phyloP scores from a whole-genome alignment of 331 rosid genomes.

The Telfairia occidentalis region DNA sequence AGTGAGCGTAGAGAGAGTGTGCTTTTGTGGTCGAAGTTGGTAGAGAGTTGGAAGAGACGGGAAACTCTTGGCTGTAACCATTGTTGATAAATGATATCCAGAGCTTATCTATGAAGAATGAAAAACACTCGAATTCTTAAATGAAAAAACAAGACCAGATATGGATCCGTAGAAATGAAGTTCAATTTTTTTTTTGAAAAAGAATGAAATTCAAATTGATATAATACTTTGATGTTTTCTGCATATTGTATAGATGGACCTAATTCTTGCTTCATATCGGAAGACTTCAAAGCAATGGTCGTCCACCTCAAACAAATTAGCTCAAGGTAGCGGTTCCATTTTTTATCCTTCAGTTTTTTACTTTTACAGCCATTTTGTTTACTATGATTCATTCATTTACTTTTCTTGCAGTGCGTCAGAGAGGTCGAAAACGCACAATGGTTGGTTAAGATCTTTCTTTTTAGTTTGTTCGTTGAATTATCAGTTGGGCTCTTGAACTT shows the following conservation, averaged over 20 bases:
- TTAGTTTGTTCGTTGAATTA: not conserved
- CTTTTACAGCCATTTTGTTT: not conserved
- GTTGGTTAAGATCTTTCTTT: conserved; percentile 18
- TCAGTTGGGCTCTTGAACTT: not conserved
- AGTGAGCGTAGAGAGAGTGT: too few species aligned
- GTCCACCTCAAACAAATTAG: conserved; percentile 21
- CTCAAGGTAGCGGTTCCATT: conserved; percentile 37
- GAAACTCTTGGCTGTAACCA: too few species aligned
- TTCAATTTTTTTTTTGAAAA: too few species aligned
- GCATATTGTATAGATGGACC: conserved; percentile 51
- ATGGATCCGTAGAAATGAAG: too few species aligned
- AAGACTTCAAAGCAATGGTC: conserved; percentile 89
- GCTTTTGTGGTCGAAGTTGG: too few species aligned
- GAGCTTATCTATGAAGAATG: too few species aligned
- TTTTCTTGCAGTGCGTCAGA: conserved; percentile 49
- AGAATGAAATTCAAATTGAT: not conserved
- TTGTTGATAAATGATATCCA: too few species aligned
- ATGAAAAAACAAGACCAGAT: too few species aligned
- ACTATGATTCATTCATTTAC: not conserved
- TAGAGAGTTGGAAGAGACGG: too few species aligned
- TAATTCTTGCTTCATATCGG: conserved; percentile 66
- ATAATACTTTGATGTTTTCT: not conserved
- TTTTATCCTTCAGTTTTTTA: not conserved
- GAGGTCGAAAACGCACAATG: conserved; percentile 93
- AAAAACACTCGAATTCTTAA: too few species aligned